Percentiles rank a stretch among this genome's conserved stretches.
Conservation (phyloP, 306 rosid species). For the Prosopis cineraria region DNA sequence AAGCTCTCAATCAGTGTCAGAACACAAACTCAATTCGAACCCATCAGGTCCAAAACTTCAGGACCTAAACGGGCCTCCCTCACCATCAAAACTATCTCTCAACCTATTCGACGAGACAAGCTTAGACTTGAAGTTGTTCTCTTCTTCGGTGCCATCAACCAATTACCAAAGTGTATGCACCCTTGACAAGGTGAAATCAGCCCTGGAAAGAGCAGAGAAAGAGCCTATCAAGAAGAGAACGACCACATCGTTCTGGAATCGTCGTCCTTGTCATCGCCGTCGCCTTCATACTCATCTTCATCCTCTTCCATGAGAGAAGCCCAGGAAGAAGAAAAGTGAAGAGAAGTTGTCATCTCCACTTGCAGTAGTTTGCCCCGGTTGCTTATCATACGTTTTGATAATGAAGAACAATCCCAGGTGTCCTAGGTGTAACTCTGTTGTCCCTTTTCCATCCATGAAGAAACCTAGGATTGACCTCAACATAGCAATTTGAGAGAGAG, state of each 20-base stretch:
- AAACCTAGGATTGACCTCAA: conserved; percentile 95
- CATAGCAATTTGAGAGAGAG: conserved; percentile 56
- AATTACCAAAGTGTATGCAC: conserved; percentile 88
- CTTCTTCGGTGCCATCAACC: conserved; percentile 51
- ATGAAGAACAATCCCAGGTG: conserved; percentile 88
- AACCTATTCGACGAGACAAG: conserved; percentile 74
- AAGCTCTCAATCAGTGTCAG: conserved; percentile 36
- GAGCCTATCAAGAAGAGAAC: conserved; percentile 68
- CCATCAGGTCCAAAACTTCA: conserved; percentile 55
- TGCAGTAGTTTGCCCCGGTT: conserved; percentile 96
- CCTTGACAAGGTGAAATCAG: conserved; percentile 90
- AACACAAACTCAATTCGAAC: conserved; percentile 45
- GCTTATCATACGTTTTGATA: conserved; percentile 83
- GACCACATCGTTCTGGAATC: conserved; percentile 55
- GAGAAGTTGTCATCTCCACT: conserved; percentile 64
- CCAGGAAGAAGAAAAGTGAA: conserved; percentile 68
- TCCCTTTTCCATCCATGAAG: conserved; percentile 67
- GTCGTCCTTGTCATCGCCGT: conserved; percentile 40
- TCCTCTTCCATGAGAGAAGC: conserved; percentile 68
- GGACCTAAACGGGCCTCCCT: conserved; percentile 76
- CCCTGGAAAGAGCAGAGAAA: conserved; percentile 92
- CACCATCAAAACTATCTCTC: conserved; percentile 54
- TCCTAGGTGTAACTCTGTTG: conserved; percentile 80
- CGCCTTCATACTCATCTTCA: conserved; percentile 65
- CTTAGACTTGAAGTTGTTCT: conserved; percentile 65